Conservation (phyloP, 352 stramenopile genomes). For the Pythium grandisporangium region DNA sequence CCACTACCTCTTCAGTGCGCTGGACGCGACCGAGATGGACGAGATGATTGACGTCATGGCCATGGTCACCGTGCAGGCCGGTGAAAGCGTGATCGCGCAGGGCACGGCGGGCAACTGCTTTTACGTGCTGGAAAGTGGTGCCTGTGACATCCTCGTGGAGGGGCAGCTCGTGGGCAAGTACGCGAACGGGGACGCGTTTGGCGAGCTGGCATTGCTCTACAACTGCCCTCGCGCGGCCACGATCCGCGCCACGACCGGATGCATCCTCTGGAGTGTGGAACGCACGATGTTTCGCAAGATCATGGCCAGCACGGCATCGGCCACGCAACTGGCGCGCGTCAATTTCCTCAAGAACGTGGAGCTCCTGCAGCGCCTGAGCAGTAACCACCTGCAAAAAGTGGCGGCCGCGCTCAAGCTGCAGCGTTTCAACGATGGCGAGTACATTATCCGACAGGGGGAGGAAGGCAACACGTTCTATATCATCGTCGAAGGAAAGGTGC, state of each 20-base stretch:
- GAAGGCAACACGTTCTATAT: conserved; percentile 97
- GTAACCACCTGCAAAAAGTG: conserved; percentile 82
- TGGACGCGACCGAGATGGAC: conserved; percentile 63
- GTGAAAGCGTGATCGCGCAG: conserved; percentile 70
- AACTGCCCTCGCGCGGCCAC: conserved; percentile 93
- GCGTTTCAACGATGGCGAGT: conserved; percentile 82
- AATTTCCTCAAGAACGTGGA: conserved; percentile 94
- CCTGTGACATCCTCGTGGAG: conserved; percentile 82
- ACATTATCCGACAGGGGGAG: conserved; percentile 92
- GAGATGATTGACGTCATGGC: conserved; percentile 84
- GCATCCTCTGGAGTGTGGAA: conserved; percentile 91
- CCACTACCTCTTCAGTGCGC: conserved; percentile 77
- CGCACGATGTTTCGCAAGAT: conserved; percentile 78
- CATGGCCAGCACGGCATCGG: conserved; percentile 70
- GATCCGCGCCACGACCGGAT: conserved; percentile 79
- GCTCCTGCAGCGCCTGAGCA: conserved; percentile 84
- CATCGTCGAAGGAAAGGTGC: conserved; percentile 90
- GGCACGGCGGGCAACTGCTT: conserved; percentile 87
- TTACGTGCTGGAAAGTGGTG: conserved; percentile 90
- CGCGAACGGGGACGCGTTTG: conserved; percentile 83
- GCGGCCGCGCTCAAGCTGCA: conserved; percentile 78
- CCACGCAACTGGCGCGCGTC: conserved; percentile 65
- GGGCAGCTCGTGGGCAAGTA: conserved; percentile 74
- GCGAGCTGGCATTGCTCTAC: conserved; percentile 96
- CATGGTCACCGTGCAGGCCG: conserved; percentile 52